Evolutionary conservation across 2,329 filamentous ascomycete species (phyloP).

Genomic region (Ophidiomyces ophidiicola): DNA sequence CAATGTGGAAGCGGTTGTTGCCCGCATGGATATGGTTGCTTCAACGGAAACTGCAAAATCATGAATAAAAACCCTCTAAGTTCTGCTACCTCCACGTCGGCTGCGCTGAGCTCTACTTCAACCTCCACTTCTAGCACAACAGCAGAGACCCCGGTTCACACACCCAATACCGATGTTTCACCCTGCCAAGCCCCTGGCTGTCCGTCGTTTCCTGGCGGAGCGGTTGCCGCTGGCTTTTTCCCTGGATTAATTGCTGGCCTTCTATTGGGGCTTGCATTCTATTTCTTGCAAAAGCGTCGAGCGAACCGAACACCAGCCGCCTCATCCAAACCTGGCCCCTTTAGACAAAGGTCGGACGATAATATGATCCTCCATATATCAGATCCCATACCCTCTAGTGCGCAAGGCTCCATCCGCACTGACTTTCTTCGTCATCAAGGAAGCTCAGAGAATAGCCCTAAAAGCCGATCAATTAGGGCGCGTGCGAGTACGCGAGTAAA

Average conservation of each 20-base stretch:
- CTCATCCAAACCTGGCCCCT: constrained; percentile 12
- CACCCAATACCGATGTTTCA: constrained; percentile 12
- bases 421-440: constrained; percentile 32
- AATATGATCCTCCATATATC: constrained; percentile 30
- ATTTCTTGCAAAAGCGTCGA: constrained; percentile 27
- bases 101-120: constrained; percentile 13
- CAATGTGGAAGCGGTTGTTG: constrained; percentile 35
- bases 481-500: constrained; percentile 28
- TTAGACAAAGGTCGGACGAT: constrained; percentile 25
- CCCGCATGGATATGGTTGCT: constrained; percentile 38
- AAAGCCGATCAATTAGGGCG: constrained; percentile 21
- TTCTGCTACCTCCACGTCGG: constrained; percentile 18
- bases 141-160: constrained; percentile 14
- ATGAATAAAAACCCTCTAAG: constrained; percentile 21
- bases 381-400: constrained; percentile 31
- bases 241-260: constrained; percentile 35
- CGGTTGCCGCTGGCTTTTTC: constrained; percentile 36
- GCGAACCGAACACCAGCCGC: constrained; percentile 6
- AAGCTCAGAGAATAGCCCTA: constrained; percentile 19
- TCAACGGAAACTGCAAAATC: constrained; percentile 18
- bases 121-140: constrained; percentile 14
- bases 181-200: constrained; percentile 18
- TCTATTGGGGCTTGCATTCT: constrained; percentile 43
- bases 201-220: constrained; percentile 31
- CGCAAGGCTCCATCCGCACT: constrained; percentile 32